Percentiles rank a stretch among this genome's conserved stretches.
Conservation (phyloP, 371 early-diverging fungal genomes). For the Mortierella sp. region DNA sequence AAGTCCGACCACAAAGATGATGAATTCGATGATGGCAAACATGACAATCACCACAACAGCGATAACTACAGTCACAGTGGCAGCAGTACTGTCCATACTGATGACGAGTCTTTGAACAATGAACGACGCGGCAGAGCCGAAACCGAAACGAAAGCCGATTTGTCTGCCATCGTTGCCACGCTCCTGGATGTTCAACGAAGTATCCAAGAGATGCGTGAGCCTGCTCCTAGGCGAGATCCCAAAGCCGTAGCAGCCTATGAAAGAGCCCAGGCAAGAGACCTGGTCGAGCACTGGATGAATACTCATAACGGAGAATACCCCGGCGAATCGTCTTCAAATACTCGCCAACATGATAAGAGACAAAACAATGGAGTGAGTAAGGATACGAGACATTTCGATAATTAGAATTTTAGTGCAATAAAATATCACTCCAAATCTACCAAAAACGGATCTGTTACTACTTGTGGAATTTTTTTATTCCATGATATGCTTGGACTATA, state of each 20-base stretch:
- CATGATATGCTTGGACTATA: too few species aligned
- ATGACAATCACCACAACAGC: slow-evolving; percentile 2
- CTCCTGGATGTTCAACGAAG: slow-evolving; percentile 11
- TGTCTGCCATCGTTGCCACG: slow-evolving; percentile 4
- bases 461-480: too few species aligned
- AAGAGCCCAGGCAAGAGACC: slow-evolving; percentile 12
- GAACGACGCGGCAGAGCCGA: background rate
- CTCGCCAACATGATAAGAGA: background rate
- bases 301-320: background rate
- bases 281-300: slow-evolving; percentile 19
- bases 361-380: too few species aligned
- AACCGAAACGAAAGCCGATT: background rate
- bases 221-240: slow-evolving; percentile 12
- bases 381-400: background rate
- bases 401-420: too few species aligned
- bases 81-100: background rate
- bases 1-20: slow-evolving; percentile 3
- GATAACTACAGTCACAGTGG: slow-evolving; percentile 2
- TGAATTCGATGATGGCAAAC: slow-evolving; percentile 10
- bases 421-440: too few species aligned
- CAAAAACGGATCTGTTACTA: too few species aligned
- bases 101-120: background rate
- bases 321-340: background rate
- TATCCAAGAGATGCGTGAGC: slow-evolving; percentile 15
- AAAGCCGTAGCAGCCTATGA: slow-evolving; percentile 14